Conservation (phyloP, 257 asterid species). For the Schizonepeta tenuifolia region DNA sequence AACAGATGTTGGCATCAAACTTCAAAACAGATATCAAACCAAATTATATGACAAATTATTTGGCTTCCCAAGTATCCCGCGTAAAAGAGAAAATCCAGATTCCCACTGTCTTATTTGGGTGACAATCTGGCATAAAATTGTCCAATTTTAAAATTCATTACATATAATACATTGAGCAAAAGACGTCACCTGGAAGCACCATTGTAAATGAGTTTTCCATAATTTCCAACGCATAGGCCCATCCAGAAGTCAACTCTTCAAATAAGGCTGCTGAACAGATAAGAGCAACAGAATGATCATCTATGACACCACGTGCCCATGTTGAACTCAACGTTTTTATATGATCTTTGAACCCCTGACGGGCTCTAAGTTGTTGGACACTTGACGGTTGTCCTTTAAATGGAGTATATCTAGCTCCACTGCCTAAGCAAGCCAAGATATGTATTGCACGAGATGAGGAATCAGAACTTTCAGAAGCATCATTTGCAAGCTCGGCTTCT, state of each 20-base stretch:
- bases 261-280: constrained; percentile 83
- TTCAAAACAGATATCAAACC: background rate
- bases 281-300: constrained; percentile 79
- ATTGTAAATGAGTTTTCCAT: constrained; percentile 76
- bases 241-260: constrained; percentile 86
- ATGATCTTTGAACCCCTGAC: constrained; percentile 87
- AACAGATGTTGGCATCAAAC: background rate
- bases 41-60: background rate
- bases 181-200: constrained; percentile 89
- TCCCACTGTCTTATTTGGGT: background rate
- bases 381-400: constrained; percentile 67
- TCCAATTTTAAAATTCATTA: background rate
- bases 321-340: constrained; percentile 56
- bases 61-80: background rate
- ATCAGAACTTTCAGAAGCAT: constrained; percentile 49
- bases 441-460: constrained; percentile 75
- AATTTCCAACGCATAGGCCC: constrained; percentile 67
- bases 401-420: constrained; percentile 70
- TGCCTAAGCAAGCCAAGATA: constrained; percentile 85
- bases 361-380: constrained; percentile 82
- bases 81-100: background rate
- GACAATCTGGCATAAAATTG: background rate
- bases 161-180: constrained; percentile 11
- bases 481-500: constrained; percentile 70
- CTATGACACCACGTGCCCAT: constrained; percentile 79